Percentiles rank a stretch among this genome's conserved stretches.
phyloP scores from a whole-genome alignment of 1,139 yeast genomes.

The Pichia cactophila region DNA sequence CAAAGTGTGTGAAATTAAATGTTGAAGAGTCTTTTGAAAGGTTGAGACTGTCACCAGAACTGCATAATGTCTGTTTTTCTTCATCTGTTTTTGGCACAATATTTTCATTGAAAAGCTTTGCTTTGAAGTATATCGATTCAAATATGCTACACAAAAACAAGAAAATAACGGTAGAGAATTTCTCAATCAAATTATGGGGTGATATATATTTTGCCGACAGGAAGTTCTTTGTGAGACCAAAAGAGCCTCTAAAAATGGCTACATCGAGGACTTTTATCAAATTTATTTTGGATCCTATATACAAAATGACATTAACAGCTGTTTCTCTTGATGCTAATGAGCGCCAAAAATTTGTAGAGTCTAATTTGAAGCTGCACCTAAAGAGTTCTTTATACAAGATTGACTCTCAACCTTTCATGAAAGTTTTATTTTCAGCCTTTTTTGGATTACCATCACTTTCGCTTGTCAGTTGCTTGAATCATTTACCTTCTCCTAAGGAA shows the following conservation, averaged over 20 bases:
- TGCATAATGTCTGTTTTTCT: constrained; percentile 65
- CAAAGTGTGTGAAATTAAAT: constrained; percentile 7
- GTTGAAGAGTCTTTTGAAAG: constrained; percentile 27
- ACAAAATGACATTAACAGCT: constrained; percentile 61
- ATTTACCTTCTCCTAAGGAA: constrained; percentile 37
- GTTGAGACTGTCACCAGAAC: constrained; percentile 49
- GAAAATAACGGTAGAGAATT: constrained; percentile 32
- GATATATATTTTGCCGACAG: constrained; percentile 49
- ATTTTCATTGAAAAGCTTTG: constrained; percentile 63
- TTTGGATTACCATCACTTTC: constrained; percentile 46
- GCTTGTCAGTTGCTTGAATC: constrained; percentile 44
- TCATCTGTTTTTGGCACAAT: constrained; percentile 55
- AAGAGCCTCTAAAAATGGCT: constrained; percentile 23
- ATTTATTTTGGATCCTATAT: constrained; percentile 71
- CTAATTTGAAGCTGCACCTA: constrained; percentile 37
- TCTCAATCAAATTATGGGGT: constrained; percentile 69
- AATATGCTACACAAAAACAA: constrained; percentile 16
- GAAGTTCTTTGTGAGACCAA: constrained; percentile 38
- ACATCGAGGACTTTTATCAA: constrained; percentile 51
- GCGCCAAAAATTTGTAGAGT: constrained; percentile 36
- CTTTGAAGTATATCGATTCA: constrained; percentile 40
- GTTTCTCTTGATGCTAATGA: constrained; percentile 46
- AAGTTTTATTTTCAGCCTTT: constrained; percentile 44
- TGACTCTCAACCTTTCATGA: constrained; percentile 55
- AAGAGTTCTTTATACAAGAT: constrained; percentile 35